These are phyloP conservation scores for Aspergillus diversus DNA, from an alignment of 495 filamentous ascomycete species.

Conservation along the genomic window DNA sequence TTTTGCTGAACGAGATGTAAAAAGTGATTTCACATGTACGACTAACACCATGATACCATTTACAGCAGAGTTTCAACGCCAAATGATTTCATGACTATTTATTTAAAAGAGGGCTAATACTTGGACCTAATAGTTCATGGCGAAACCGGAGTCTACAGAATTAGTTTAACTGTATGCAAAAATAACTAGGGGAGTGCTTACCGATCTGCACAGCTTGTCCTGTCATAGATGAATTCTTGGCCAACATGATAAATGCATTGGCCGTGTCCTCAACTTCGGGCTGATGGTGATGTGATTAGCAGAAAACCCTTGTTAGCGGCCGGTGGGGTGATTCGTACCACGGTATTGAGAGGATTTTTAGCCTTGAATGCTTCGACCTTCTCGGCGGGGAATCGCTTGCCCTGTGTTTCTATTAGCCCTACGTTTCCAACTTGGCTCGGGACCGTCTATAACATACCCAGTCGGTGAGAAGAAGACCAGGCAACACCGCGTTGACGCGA, in stretches of 20 bases:
- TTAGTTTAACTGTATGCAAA: slow-evolving; percentile 12
- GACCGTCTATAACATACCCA: slow-evolving; percentile 55
- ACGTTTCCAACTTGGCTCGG: not conserved
- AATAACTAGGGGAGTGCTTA: slow-evolving; percentile 28
- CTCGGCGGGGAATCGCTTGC: slow-evolving; percentile 48
- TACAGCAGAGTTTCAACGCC: slow-evolving; percentile 7
- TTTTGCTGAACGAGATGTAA: slow-evolving; percentile 30
- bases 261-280: slow-evolving; percentile 61
- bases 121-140: slow-evolving; percentile 25
- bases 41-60: slow-evolving; percentile 29
- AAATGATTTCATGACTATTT: not conserved
- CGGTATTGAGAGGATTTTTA: slow-evolving; percentile 46
- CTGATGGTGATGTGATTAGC: slow-evolving; percentile 32
- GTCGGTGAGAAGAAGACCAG: slow-evolving; percentile 71
- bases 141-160: slow-evolving; percentile 44
- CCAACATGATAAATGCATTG: slow-evolving; percentile 53
- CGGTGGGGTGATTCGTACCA: slow-evolving; percentile 34
- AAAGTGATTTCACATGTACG: slow-evolving; percentile 21
- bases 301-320: not conserved
- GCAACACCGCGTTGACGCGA: slow-evolving; percentile 68
- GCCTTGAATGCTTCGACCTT: slow-evolving; percentile 40
- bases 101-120: not conserved
- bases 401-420: slow-evolving; percentile 34
- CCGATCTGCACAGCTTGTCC: slow-evolving; percentile 58
- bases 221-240: slow-evolving; percentile 62